Base-by-base conservation (phyloP, 257 asterid species). In the Penstemon eatonii region DNA sequence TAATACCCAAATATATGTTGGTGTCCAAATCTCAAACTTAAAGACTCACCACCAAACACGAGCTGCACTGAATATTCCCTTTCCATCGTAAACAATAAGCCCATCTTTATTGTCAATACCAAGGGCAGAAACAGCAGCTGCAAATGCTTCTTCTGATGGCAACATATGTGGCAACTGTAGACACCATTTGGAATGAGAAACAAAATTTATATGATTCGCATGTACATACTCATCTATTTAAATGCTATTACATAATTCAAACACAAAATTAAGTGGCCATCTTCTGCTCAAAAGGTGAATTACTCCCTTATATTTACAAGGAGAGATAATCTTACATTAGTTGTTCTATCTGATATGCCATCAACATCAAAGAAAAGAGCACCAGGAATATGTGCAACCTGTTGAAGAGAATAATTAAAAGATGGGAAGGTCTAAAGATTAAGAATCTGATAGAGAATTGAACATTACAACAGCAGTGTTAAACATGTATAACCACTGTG, bases 381-480 rank as follows among this genome's bases (percentile, higher is more conserved):
- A 73, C 96, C 97, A 42, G 98, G 98, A 77, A 92, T 92, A 73
- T 92, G 98, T n/a, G 98, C 98, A 60, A 83, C 97, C 98, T 92
- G 88, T 78, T 57, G 64, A 76, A 60, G 60, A 39, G 56, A 50
- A 46, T 50, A 8, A 4, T 1, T 18, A 42, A 11, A 38, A 60
- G 45, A 63, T 6, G 47, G 13, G n/a, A 63, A 67, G 56, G 8
- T 52, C 49, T 38, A 57, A 55, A 11, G 56, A 58, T 39, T 6
- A 54, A 67, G 38, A 51, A 40, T 38, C 43, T 54, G 37, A 57
- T 15, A 52, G 33, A 43, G 45, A 61, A 4, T 37, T 54, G 33
- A 67, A 36, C 54, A 44, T 12, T 4, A 58, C 8, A 40, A 63
- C 18, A 37, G 60, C 15, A 63, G 61, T 39, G 44, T 49, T 62